These are phyloP conservation scores for Colletotrichum agaves DNA, from an alignment of 2,329 filamentous ascomycete species.

Conservation along the genomic window DNA sequence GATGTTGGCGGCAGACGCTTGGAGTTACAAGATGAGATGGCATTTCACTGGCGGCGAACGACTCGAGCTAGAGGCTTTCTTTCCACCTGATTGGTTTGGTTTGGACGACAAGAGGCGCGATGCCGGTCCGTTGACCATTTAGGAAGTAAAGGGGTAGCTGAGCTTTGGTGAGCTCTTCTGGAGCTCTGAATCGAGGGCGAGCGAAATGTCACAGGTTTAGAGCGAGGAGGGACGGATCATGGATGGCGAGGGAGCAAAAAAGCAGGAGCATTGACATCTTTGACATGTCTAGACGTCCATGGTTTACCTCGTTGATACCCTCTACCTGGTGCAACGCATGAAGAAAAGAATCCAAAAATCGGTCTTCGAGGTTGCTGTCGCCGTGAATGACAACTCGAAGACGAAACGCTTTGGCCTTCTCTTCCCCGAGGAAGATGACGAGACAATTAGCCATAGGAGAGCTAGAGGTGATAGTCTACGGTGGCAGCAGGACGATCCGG, in stretches of 20 bases:
- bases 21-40: constrained; percentile 36
- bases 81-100: constrained; percentile 15
- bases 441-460: neutral
- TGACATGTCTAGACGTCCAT: constrained; percentile 11
- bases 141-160: constrained; percentile 30
- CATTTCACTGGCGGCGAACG: constrained; percentile 23
- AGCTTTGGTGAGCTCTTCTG: constrained; percentile 23
- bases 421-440: neutral
- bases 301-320: neutral
- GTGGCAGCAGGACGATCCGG: constrained; percentile 22
- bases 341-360: constrained; percentile 13
- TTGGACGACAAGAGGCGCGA: constrained; percentile 31
- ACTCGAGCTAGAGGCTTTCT: constrained; percentile 18
- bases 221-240: neutral
- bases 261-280: neutral
- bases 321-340: neutral
- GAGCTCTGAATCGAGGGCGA: constrained; percentile 18
- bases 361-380: constrained; percentile 7
- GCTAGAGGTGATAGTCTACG: neutral
- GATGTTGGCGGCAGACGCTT: constrained; percentile 32
- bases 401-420: constrained; percentile 7
- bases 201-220: constrained; percentile 2
- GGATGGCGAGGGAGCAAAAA: neutral
- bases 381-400: neutral
- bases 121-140: constrained; percentile 29